Evolutionary conservation across 2,329 filamentous ascomycete species (phyloP), one percentile per base, ranked within the genome.

Genomic region (Botrytis aclada): DNA sequence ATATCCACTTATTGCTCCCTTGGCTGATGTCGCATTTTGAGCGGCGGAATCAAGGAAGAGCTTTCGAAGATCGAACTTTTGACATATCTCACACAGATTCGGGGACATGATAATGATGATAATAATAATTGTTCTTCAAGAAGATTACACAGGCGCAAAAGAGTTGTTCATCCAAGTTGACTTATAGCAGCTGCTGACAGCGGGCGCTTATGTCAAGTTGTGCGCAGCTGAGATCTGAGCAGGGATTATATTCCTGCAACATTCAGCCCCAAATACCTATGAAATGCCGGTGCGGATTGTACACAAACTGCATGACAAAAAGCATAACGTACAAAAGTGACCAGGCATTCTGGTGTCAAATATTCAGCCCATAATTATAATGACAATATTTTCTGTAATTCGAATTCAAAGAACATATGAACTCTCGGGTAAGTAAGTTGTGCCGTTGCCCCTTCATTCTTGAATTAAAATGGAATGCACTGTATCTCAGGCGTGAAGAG

Each of bases 1-100:
- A 67, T 45, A 72, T 22, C 70, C 70, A 69, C 51, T 72, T 18
- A 72, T 20, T 14, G 54, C 37, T 34, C 70, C 70, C 65, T 43
- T 60, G 14, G 39, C 34, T 16, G 62, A 60, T 29, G 39, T 60
- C 43, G 70, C 56, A 32, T 61, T 41, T 47, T 72, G 70, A 4
- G 70, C 47, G n/a, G 62, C 63, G 32, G 62, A 67, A 67, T 72
- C 62, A 51, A 72, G 37, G 18, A 72, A 47, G 12, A 72, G 62
- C 32, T 47, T 67, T 37, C 70, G 63, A 29, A 72, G 29, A 43
- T 72, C 34, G 51, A 72, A 37, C 12, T 51, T 61, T 51, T 60
- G 62, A 51, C 70, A 72, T 45, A 16, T 61, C 29, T 72, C 29
- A 32, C 70, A 72, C 25, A 72, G 51, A n/a, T 25, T 69, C 67